Conservation (phyloP, 179 eudicot genomes). For the Silene noctiflora region DNA sequence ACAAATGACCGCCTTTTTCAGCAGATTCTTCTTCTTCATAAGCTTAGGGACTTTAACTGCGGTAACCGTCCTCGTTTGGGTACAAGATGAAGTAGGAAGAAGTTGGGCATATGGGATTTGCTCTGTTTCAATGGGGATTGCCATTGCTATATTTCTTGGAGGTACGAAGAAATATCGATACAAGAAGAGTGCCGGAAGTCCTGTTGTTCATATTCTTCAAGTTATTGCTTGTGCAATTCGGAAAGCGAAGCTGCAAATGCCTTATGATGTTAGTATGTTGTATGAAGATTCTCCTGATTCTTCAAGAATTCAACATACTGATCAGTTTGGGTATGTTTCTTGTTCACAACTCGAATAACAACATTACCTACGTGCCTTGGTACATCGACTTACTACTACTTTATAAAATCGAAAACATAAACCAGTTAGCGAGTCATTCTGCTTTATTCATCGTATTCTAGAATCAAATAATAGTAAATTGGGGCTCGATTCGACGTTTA, state of each 20-base stretch:
- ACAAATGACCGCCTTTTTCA: slow-evolving; percentile 76
- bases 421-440: no score
- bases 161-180: slow-evolving; percentile 63
- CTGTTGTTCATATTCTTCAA: slow-evolving; percentile 62
- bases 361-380: no score
- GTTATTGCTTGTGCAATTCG: slow-evolving; percentile 56
- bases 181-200: slow-evolving; percentile 69
- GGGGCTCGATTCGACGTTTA: no score
- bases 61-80: slow-evolving; percentile 68
- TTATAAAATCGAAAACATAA: no score
- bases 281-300: slow-evolving; percentile 51
- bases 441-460: no score
- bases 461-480: no score
- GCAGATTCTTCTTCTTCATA: slow-evolving; percentile 74
- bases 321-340: slow-evolving; percentile 56
- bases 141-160: slow-evolving; percentile 46
- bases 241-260: slow-evolving; percentile 50
- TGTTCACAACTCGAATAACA: neutral
- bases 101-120: slow-evolving; percentile 81
- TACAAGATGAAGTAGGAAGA: slow-evolving; percentile 74
- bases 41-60: slow-evolving; percentile 66
- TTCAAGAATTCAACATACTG: slow-evolving; percentile 53
- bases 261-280: slow-evolving; percentile 43
- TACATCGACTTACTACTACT: neutral
- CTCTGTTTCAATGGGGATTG: slow-evolving; percentile 56